These are phyloP conservation scores for Auriscalpium vulgare DNA, from an alignment of 768 basidiomycete species.

Conservation along the genomic window DNA sequence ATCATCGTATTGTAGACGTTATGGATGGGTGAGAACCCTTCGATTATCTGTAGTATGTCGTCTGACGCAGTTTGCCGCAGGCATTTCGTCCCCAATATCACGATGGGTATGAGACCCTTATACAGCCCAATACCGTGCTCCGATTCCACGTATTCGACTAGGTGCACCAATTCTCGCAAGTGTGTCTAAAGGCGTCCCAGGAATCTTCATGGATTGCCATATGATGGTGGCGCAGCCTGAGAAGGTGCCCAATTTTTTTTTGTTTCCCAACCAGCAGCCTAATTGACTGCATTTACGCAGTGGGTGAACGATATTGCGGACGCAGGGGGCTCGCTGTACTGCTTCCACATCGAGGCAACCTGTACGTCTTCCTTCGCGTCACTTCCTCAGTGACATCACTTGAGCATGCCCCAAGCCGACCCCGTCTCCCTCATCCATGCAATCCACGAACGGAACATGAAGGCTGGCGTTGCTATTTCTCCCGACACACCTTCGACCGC, in stretches of 20 bases:
- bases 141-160: conserved; percentile 22
- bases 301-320: conserved; percentile 96
- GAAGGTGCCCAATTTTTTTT: conserved; percentile 40
- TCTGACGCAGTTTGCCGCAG: conserved; percentile 31
- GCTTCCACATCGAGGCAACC: conserved; percentile 94
- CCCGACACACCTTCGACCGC: conserved; percentile 86
- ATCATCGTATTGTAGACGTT: conserved; percentile 50
- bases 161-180: conserved; percentile 85
- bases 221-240: conserved; percentile 98
- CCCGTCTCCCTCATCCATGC: conserved; percentile 68
- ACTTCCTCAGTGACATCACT: background rate
- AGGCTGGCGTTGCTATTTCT: conserved; percentile 93
- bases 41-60: background rate
- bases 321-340: conserved; percentile 91
- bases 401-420: conserved; percentile 37
- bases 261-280: background rate
- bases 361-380: conserved; percentile 38
- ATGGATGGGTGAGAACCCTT: conserved; percentile 80
- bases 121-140: conserved; percentile 4
- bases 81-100: conserved; percentile 98
- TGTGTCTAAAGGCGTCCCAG: conserved; percentile 80
- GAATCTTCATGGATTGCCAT: conserved; percentile 99
- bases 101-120: conserved; percentile 62
- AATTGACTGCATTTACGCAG: conserved; percentile 31
- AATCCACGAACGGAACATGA: conserved; percentile 83